phyloP scores from a whole-genome alignment of 1,139 yeast species.

The Pichia sp. region DNA sequence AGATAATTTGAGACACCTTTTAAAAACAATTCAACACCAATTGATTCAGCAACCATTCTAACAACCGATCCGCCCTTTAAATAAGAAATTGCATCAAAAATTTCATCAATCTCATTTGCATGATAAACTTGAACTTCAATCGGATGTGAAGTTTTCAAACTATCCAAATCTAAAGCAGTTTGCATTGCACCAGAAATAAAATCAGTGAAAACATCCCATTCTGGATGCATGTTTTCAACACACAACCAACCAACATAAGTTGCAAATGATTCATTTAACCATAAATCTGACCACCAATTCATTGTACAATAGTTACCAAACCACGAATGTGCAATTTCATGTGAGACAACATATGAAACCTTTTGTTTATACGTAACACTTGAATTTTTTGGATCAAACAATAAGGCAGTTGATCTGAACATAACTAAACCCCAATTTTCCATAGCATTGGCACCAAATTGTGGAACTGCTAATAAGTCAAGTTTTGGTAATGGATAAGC shows the following conservation, averaged over 20 bases:
- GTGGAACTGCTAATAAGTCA: constrained; percentile 52
- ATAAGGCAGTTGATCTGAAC: constrained; percentile 48
- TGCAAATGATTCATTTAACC: constrained; percentile 61
- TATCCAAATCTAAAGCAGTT: constrained; percentile 46
- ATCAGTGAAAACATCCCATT: constrained; percentile 51
- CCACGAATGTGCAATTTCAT: constrained; percentile 63
- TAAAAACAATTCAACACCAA: constrained; percentile 45
- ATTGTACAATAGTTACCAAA: constrained; percentile 57
- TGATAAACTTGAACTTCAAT: constrained; percentile 50
- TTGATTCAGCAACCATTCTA: constrained; percentile 47
- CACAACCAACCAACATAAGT: constrained; percentile 53
- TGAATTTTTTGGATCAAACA: constrained; percentile 41
- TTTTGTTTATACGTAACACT: constrained; percentile 42
- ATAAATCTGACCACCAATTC: constrained; percentile 61
- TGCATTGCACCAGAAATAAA: constrained; percentile 49
- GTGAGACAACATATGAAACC: constrained; percentile 55
- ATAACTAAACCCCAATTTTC: constrained; percentile 56
- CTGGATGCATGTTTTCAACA: constrained; percentile 47
- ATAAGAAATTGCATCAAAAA: constrained; percentile 52
- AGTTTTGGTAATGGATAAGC: constrained; percentile 56
- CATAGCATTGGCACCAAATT: constrained; percentile 57
- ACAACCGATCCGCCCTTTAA: constrained; percentile 52
- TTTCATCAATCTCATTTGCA: constrained; percentile 52
- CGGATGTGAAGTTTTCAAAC: constrained; percentile 50
- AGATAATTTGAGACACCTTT: constrained; percentile 50